Conservation (phyloP, 1,139 yeast genomes). For the Hemisphaericaspora lyxosophila region DNA sequence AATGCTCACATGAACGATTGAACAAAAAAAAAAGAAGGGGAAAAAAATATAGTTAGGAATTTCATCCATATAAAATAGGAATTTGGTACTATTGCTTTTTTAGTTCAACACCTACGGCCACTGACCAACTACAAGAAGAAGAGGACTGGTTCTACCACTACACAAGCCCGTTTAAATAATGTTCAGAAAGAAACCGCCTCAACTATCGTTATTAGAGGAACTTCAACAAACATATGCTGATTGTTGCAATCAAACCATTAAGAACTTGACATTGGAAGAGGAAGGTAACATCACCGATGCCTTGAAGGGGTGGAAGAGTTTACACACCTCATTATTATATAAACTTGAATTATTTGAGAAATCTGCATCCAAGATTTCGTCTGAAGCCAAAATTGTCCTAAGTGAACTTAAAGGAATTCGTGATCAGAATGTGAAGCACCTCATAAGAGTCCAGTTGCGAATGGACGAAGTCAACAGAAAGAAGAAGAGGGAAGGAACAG, state of each 20-base stretch:
- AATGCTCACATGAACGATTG: too few relatives aligned
- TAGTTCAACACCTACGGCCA: background rate
- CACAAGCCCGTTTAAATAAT: background rate
- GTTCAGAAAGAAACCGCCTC: slow-evolving; percentile 56
- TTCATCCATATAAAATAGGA: background rate
- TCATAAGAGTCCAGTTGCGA: slow-evolving; percentile 43
- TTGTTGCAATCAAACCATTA: slow-evolving; percentile 57
- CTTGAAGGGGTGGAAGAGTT: slow-evolving; percentile 67
- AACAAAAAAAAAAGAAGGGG: background rate
- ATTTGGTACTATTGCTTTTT: background rate
- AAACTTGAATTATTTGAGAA: slow-evolving; percentile 58
- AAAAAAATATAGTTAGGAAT: background rate
- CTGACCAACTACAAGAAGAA: too few relatives aligned
- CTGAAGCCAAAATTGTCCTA: slow-evolving; percentile 44
- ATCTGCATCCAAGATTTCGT: slow-evolving; percentile 29
- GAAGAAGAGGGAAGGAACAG: slow-evolving; percentile 14
- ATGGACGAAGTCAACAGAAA: slow-evolving; percentile 38
- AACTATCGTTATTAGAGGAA: slow-evolving; percentile 51
- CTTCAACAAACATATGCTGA: slow-evolving; percentile 62
- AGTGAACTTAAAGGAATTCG: slow-evolving; percentile 49
- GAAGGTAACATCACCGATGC: slow-evolving; percentile 53
- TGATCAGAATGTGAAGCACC: slow-evolving; percentile 51
- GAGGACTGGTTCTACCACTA: too few relatives aligned
- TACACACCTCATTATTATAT: slow-evolving; percentile 59
- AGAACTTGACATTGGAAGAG: slow-evolving; percentile 59